phyloP scores from a whole-genome alignment of 2,329 filamentous ascomycete species.

The Exophiala sideris region DNA sequence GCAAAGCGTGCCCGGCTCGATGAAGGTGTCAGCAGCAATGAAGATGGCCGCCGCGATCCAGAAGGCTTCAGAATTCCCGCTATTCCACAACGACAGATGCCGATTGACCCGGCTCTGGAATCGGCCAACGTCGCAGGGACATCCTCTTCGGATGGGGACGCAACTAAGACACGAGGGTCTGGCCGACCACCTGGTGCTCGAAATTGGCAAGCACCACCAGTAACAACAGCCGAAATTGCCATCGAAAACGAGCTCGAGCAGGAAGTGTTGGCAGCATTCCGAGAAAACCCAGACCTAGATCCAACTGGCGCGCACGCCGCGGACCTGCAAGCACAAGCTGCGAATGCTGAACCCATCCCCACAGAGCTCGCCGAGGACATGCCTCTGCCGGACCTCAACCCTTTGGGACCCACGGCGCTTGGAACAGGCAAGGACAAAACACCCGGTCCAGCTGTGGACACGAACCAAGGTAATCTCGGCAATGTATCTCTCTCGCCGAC shows the following conservation, averaged over 20 bases:
- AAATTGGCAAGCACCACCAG: constrained; percentile 43
- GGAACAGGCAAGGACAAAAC: constrained; percentile 10
- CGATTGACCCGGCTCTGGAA: constrained; percentile 43
- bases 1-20: constrained; percentile 49
- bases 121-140: background rate
- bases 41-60: constrained; percentile 52
- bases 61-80: constrained; percentile 67
- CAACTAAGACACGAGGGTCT: constrained; percentile 2
- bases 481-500: constrained; percentile 44
- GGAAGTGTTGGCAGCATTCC: constrained; percentile 67
- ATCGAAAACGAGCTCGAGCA: constrained; percentile 59
- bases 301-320: constrained; percentile 2
- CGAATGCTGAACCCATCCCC: background rate
- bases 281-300: constrained; percentile 20
- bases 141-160: background rate
- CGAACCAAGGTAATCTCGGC: constrained; percentile 23
- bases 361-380: background rate
- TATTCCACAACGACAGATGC: constrained; percentile 29
- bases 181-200: constrained; percentile 34
- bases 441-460: constrained; percentile 21
- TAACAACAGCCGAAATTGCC: constrained; percentile 60
- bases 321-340: background rate
- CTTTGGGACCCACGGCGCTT: background rate
- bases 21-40: constrained; percentile 48
- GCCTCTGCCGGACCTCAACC: background rate